Base-by-base conservation (phyloP, 2,329 filamentous ascomycete genomes). In the Rutstroemia sydowiana region DNA sequence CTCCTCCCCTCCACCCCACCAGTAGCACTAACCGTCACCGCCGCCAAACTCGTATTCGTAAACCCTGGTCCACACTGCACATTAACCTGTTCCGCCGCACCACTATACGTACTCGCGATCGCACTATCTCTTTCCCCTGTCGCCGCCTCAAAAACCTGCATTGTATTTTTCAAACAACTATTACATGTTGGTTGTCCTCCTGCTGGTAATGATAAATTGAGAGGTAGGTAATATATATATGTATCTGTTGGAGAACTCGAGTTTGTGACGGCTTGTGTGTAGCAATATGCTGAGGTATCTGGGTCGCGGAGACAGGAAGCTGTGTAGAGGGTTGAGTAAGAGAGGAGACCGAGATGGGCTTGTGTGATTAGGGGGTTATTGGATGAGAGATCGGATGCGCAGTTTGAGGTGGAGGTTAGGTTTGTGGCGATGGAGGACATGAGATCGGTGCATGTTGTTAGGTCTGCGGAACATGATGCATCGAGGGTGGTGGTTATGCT, bases 161-260 rank as follows among this genome's bases (percentile, higher is more conserved):
- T 95, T 4, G 87, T 92, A 55, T 87, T 75, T 63, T 84, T 75
- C 40, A 93, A 74, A 67, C 93, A 97, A 37, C 72, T 71, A 60
- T 79, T 84, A 72, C 93, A 98, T 1, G 77, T 81, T 1, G 90
- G 88, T n/a, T 75, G 73, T 23, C 83, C 79, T 20, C 77, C 77
- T 13, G 73, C 75, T 0, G 88, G 87, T 11, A 96, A 71, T 0
- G 75, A 69, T 2, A 83, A 76, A 54, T 93, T 93, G 51, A 95
- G 76, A 0, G 91, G 88, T 3, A 97, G 73, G 63, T 86, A 92
- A 71, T 96, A 98, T 32, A 93, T 77, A 64, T 91, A 92, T 31
- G 81, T 78, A 66, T 93, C 85, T 30, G 82, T 79, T 0, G 86
- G 75, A 8, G 79, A 84, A 20, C 80, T 78, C 5, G 72, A 66